Base-by-base conservation (phyloP, 495 filamentous ascomycete genomes). In the Lophium mytilinum region DNA sequence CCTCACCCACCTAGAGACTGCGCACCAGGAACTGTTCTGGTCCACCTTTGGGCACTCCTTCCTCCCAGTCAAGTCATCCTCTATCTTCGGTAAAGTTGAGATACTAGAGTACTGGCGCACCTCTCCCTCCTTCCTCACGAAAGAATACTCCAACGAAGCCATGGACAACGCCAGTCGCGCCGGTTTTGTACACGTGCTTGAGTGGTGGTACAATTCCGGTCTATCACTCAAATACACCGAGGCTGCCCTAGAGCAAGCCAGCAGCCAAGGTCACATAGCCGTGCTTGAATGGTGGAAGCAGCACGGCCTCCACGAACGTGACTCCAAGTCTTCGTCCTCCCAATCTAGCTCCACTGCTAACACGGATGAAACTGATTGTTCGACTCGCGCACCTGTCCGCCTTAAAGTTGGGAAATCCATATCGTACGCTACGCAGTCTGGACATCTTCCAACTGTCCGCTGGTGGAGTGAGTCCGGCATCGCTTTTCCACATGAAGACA, bases 231-330 rank as follows among this genome's bases (percentile, higher is more conserved):
- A 86, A 59, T 95, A 94, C 68, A 89, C 84, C 19, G 90, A 95
- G 60, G 75, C 82, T 1, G 88, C 91, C 0, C 82, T 96, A 40
- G 91, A 96, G 68, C 81, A 88, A 45, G 91, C 91, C 19, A 89
- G 83, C 55, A 82, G 82, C 2, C 85, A 89, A 67, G 89, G 90
- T 24, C 87, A 89, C 53, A 74, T 95, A n/a, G 72, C 77, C 0
- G 89, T 95, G 7, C 78, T 96, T 0, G 83, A 93, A 59, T 96
- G 91, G 91, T 96, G 91, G 91, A 87, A 86, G 52, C 52, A 55
- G 12, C 62, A 65, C 40, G 58, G 62, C 42, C 45, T 30, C 3
- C 55, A 65, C 43, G 56, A 55, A 42, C 9, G 10, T n/a, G 53
- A 50, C 35, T 33, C 57, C 17, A 52, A 49, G 52, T 61, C 40